phyloP scores from a whole-genome alignment of 257 asterid species.

The Marsdenia floribunda region DNA sequence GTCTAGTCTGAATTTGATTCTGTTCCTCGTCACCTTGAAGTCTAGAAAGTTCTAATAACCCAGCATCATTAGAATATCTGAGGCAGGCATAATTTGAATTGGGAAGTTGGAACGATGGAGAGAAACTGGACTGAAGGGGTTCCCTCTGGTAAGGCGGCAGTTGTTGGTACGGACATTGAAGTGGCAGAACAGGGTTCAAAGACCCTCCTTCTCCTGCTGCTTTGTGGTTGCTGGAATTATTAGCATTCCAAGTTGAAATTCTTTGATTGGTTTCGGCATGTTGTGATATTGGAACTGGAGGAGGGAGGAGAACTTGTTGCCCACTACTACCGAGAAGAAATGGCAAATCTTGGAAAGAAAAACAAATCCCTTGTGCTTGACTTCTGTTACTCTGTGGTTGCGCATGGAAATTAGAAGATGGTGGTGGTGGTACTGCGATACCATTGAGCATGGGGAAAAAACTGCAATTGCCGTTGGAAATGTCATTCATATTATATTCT shows the following conservation, averaged over 20 bases:
- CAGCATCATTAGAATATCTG: conserved; percentile 24
- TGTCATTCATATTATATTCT: conserved; percentile 9
- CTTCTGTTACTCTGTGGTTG: conserved; percentile 3
- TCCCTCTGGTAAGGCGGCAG: conserved; percentile 38
- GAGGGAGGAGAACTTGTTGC: conserved; percentile 12
- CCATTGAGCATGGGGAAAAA: conserved; percentile 10
- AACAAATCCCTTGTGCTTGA: conserved; percentile 17
- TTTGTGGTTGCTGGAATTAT: conserved; percentile 4
- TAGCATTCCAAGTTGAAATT: conserved; percentile 6
- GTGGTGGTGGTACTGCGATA: not conserved
- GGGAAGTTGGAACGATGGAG: conserved; percentile 20
- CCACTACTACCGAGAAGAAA: conserved; percentile 3
- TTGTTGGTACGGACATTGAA: conserved; percentile 10
- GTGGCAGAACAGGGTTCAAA: conserved; percentile 7
- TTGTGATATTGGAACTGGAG: not conserved
- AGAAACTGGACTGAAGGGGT: conserved; percentile 76
- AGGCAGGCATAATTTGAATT: conserved; percentile 13
- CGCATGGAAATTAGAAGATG: not conserved
- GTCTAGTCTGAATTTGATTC: conserved; percentile 18
- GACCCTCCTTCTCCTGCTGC: conserved; percentile 5
- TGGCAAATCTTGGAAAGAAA: conserved; percentile 15
- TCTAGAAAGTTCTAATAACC: conserved; percentile 17
- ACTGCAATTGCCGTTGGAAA: conserved; percentile 8
- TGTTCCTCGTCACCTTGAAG: conserved; percentile 15
- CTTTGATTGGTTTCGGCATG: not conserved